Evolutionary conservation across 495 filamentous ascomycete species (phyloP), one percentile per base, ranked within the genome.

Genomic region (Cercophora sp.): DNA sequence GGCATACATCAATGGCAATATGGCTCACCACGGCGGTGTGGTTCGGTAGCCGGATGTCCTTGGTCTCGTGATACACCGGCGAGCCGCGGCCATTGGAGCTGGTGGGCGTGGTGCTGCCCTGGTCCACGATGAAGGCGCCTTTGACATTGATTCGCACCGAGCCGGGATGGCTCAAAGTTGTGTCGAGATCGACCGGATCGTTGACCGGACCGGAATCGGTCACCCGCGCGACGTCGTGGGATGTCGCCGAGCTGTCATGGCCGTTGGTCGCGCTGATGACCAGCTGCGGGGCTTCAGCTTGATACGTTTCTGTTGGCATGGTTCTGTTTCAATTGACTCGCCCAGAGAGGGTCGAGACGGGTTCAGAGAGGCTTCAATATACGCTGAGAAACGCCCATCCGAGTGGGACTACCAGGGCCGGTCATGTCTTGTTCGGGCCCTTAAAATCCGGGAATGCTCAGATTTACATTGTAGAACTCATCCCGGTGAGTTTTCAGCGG

Each of bases 91-190:
- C 73, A 16, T 83, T 83, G 48, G 85, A 79, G 70, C 61, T 71
- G 42, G 74, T 78, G 20, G 79, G 79, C 32, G 70, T 71, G 41
- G 61, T 53, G 18, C 61, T 53, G 43, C 89, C 85, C 52, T 90
- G 84, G 62, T 96, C 89, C 55, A 93, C 91, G 51, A 98, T 97
- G 65, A 95, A 96, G 11, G 93, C 93, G 62, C 92, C 93, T 60
- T 86, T 82, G 40, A 97, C 92, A 62, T 98, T 96, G 69, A 98
- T 97, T 63, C 86, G 82, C 44, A 94, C 88, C 3, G 86, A 79
- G 16, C 91, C 91, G 2, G 91, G 91, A 56, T 91, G 88, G 57
- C 76, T 80, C 61, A 96, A 87, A 3, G 88, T 83, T 49, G 83
- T 84, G 63, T 91, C 84, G 44, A 89, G 82, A 55, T 76, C 76